Evolutionary conservation across 768 basidiomycete genomes (phyloP).

Genomic region (Russula olivacea): DNA sequence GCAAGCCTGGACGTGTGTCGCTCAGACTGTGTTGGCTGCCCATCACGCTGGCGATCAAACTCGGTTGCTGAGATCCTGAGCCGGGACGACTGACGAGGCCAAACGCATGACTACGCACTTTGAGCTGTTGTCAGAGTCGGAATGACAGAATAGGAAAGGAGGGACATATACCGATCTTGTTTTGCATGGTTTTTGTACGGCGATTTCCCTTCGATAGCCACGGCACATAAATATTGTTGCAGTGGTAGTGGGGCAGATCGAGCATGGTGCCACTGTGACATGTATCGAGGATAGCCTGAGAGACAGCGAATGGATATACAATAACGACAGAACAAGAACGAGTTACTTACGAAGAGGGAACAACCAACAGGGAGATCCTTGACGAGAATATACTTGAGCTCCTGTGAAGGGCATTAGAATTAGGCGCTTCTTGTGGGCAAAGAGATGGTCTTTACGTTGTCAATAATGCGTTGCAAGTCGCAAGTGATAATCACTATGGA

Average conservation of each 20-base stretch:
- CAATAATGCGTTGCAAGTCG: constrained; percentile 24
- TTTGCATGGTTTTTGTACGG: constrained; percentile 18
- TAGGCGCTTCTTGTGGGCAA: neutral
- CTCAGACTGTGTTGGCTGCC: neutral
- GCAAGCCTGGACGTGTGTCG: neutral
- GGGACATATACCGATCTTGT: constrained; percentile 14
- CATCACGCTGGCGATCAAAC: neutral
- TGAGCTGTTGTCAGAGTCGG: neutral
- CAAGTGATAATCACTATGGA: constrained; percentile 15
- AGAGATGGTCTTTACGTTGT: constrained; percentile 23
- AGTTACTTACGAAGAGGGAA: constrained; percentile 16
- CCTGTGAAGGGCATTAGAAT: constrained; percentile 11
- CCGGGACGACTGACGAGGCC: neutral
- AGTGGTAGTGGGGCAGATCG: constrained; percentile 27
- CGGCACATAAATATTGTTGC: constrained; percentile 27
- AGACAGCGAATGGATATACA: neutral
- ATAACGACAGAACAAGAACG: neutral
- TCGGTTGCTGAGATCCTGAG: neutral
- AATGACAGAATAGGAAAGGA: neutral
- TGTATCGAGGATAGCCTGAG: constrained; percentile 26
- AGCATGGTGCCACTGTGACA: constrained; percentile 30
- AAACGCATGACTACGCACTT: constrained; percentile 1
- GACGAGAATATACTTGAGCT: constrained; percentile 10
- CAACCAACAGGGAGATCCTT: constrained; percentile 21
- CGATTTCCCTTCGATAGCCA: constrained; percentile 27